Percentiles rank a stretch among this genome's conserved stretches.
phyloP scores from a whole-genome alignment of 2,329 filamentous ascomycete species.

The Teratosphaeria gauchensis region DNA sequence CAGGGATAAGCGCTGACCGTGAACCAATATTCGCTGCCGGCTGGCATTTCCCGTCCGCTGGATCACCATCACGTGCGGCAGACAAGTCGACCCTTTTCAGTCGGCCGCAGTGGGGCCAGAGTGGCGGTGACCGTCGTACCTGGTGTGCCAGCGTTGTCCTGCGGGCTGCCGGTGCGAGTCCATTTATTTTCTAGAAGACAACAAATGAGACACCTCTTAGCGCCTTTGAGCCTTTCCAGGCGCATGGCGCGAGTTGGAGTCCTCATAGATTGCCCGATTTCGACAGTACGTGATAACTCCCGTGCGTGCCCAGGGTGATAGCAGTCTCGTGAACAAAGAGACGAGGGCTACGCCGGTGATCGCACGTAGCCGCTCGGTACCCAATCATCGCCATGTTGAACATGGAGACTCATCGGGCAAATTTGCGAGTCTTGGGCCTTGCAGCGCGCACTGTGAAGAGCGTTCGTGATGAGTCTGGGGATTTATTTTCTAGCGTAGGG shows the following conservation, averaged over 20 bases:
- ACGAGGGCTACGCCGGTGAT: not conserved
- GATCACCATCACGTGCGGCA: not conserved
- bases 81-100: not conserved
- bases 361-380: not conserved
- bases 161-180: conserved; percentile 17
- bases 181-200: conserved; percentile 20
- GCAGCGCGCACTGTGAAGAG: not conserved
- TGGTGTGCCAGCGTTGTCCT: conserved; percentile 18
- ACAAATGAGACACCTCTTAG: conserved; percentile 16
- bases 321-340: not conserved
- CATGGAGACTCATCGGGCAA: not conserved
- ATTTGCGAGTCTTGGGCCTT: not conserved
- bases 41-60: not conserved
- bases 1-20: not conserved
- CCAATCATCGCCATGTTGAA: conserved; percentile 1
- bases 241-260: conserved; percentile 3
- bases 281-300: not conserved
- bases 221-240: not conserved
- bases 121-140: conserved; percentile 21
- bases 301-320: not conserved
- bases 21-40: not conserved
- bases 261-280: not conserved
- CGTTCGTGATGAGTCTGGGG: not conserved
- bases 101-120: conserved; percentile 12
- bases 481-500: not conserved